Evolutionary conservation across 2,329 filamentous ascomycete species (phyloP).

Genomic region (Clarireedia paspali): DNA sequence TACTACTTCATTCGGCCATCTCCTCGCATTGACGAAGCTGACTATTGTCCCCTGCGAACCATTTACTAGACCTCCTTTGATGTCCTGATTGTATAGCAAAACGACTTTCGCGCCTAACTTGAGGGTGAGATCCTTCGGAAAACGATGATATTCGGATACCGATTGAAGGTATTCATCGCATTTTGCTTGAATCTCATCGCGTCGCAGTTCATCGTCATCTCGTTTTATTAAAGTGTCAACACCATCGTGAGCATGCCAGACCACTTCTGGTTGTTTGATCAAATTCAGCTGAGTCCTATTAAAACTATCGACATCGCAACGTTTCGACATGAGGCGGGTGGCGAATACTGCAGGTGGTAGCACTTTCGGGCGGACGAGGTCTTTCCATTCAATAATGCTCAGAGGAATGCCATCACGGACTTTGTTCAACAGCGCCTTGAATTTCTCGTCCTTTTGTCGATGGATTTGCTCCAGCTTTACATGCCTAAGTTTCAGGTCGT

Average conservation of each 20-base stretch:
- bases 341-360: conserved; percentile 14
- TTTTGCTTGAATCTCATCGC: conserved; percentile 4
- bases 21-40: conserved; percentile 14
- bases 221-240: conserved; percentile 4
- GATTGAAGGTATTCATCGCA: conserved; percentile 9
- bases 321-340: conserved; percentile 20
- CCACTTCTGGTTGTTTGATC: conserved; percentile 6
- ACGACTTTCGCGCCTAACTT: conserved; percentile 26
- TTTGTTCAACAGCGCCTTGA: conserved; percentile 23
- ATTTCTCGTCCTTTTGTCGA: conserved; percentile 22
- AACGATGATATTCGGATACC: conserved; percentile 16
- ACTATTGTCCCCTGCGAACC: conserved; percentile 24
- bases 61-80: conserved; percentile 20
- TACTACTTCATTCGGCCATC: background rate
- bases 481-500: conserved; percentile 15
- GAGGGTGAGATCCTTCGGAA: conserved; percentile 12
- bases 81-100: conserved; percentile 18
- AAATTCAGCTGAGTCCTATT: conserved; percentile 12
- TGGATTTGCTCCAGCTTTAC: conserved; percentile 25
- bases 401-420: conserved; percentile 18
- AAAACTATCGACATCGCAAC: conserved; percentile 14
- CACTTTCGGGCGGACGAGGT: conserved; percentile 14
- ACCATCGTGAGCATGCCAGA: conserved; percentile 16
- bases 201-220: background rate
- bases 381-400: conserved; percentile 17